phyloP scores from a whole-genome alignment of 768 basidiomycete genomes.

The Coprinellus aureogranulatus region DNA sequence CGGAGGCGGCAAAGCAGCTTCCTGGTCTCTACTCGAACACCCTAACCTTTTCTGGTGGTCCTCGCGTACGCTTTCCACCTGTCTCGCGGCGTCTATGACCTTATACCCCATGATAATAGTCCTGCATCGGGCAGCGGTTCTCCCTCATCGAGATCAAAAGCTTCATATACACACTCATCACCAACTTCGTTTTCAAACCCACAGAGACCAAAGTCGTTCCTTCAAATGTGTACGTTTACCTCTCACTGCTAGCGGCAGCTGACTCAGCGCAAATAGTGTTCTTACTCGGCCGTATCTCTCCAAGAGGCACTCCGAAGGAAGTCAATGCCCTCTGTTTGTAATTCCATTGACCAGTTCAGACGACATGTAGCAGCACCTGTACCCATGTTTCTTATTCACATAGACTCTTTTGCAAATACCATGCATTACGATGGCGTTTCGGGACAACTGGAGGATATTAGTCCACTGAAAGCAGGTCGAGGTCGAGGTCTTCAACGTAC shows the following conservation, averaged over 20 bases:
- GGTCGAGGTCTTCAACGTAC: no score
- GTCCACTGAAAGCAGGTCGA: no score
- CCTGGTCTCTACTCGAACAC: slow-evolving; percentile 74
- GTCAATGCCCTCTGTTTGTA: slow-evolving; percentile 60
- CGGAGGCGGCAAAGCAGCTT: slow-evolving; percentile 60
- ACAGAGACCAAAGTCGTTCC: slow-evolving; percentile 54
- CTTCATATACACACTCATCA: slow-evolving; percentile 67
- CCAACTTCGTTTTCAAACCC: slow-evolving; percentile 59
- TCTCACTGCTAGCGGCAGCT: neutral
- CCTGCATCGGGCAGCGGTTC: slow-evolving; percentile 80
- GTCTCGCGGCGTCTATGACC: neutral
- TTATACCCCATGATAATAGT: slow-evolving; percentile 37
- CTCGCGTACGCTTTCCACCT: slow-evolving; percentile 57
- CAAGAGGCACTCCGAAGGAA: slow-evolving; percentile 54
- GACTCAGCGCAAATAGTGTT: slow-evolving; percentile 38
- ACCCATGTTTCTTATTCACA: no score
- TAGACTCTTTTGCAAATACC: no score
- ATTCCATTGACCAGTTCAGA: slow-evolving; percentile 25
- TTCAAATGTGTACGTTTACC: slow-evolving; percentile 56
- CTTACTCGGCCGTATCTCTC: slow-evolving; percentile 62
- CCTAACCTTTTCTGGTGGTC: slow-evolving; percentile 77
- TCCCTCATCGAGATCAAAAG: slow-evolving; percentile 83
- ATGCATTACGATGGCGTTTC: no score
- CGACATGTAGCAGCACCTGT: no score
- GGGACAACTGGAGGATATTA: slow-evolving; percentile 60